Evolutionary conservation across 495 filamentous ascomycete genomes (phyloP).

Genomic region (Filosporella fistucella): DNA sequence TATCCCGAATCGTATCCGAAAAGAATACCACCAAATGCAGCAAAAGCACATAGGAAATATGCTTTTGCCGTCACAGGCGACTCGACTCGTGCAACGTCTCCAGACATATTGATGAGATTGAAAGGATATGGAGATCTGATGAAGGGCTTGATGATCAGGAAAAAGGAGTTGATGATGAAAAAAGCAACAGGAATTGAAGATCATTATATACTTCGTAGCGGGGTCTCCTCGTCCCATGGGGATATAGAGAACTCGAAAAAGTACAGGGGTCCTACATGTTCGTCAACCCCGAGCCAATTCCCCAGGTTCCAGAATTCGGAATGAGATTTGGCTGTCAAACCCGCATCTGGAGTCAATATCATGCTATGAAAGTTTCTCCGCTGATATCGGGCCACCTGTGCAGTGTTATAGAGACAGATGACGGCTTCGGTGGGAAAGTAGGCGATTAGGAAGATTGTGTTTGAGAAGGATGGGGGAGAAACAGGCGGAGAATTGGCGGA

Average conservation of each 20-base stretch:
- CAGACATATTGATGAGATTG: slow-evolving; percentile 8
- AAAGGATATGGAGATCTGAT: background rate
- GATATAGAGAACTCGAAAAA: background rate
- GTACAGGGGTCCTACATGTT: too few species aligned
- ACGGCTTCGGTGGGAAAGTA: too few species aligned
- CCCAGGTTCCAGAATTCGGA: too few species aligned
- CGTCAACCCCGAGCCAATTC: too few species aligned
- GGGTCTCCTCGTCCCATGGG: background rate
- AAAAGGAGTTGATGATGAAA: background rate
- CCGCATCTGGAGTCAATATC: too few species aligned
- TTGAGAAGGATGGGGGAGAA: too few species aligned
- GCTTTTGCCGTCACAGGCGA: slow-evolving; percentile 40
- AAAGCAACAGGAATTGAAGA: background rate
- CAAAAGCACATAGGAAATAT: slow-evolving; percentile 63
- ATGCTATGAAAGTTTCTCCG: too few species aligned
- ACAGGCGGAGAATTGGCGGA: too few species aligned
- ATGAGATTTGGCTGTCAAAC: too few species aligned
- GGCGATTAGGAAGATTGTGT: too few species aligned
- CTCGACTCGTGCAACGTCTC: slow-evolving; percentile 45
- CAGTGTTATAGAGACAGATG: too few species aligned
- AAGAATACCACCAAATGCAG: slow-evolving; percentile 62
- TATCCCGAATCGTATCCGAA: slow-evolving; percentile 61
- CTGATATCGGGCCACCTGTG: too few species aligned
- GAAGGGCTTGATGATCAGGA: background rate
- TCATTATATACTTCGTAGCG: background rate